These are phyloP conservation scores for Fusarium sp. DNA, from an alignment of 2,329 filamentous ascomycete species.

Conservation along the genomic window DNA sequence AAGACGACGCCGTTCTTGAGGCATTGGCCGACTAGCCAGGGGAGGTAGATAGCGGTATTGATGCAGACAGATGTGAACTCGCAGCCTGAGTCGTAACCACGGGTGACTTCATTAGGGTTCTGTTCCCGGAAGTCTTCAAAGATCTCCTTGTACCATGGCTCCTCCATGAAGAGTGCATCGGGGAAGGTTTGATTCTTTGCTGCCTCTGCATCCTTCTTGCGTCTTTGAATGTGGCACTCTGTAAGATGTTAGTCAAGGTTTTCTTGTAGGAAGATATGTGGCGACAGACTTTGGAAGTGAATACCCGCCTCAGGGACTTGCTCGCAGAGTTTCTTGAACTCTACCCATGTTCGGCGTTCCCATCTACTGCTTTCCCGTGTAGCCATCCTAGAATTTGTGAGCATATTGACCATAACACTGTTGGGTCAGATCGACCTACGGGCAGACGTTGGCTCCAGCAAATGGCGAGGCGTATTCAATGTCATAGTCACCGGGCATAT, in stretches of 20 bases:
- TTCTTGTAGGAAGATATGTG: neutral
- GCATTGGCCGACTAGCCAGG: slow-evolving; percentile 86
- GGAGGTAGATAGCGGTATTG: slow-evolving; percentile 88
- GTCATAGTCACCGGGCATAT: slow-evolving; percentile 94
- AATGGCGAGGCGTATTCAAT: slow-evolving; percentile 91
- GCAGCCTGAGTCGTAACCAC: slow-evolving; percentile 76
- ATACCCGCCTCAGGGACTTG: slow-evolving; percentile 82
- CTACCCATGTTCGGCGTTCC: slow-evolving; percentile 74
- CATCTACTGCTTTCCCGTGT: slow-evolving; percentile 58
- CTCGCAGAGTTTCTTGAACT: slow-evolving; percentile 67
- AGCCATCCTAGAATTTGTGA: slow-evolving; percentile 55
- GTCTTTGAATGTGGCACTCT: slow-evolving; percentile 63
- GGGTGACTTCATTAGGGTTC: slow-evolving; percentile 65
- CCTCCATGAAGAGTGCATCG: slow-evolving; percentile 70
- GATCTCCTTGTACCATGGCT: slow-evolving; percentile 80
- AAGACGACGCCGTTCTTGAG: slow-evolving; percentile 77
- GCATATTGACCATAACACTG: neutral
- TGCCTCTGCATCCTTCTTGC: slow-evolving; percentile 69
- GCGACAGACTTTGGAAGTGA: slow-evolving; percentile 74
- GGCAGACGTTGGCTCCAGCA: slow-evolving; percentile 85
- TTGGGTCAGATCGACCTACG: slow-evolving; percentile 61
- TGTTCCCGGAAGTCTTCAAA: slow-evolving; percentile 77
- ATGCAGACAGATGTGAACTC: slow-evolving; percentile 89
- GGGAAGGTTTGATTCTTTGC: slow-evolving; percentile 54
- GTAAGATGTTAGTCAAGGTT: slow-evolving; percentile 1